These are phyloP conservation scores for Pholiota adiposa DNA, from an alignment of 1,284 basidiomycete genomes.

Conservation along the genomic window DNA sequence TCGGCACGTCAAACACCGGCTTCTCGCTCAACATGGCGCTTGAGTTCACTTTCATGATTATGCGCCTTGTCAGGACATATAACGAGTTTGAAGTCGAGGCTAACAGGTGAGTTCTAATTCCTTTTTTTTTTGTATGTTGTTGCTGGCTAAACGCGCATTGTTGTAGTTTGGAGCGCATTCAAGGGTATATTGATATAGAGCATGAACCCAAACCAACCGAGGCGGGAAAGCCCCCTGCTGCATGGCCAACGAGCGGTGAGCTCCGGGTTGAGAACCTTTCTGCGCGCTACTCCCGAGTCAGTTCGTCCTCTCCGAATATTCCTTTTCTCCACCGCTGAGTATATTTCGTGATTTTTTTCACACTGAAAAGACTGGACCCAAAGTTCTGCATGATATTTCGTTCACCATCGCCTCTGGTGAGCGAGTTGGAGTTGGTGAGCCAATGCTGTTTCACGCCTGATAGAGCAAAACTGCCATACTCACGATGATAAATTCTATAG, in stretches of 20 bases:
- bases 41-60: slow-evolving; percentile 45
- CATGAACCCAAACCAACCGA: slow-evolving; percentile 62
- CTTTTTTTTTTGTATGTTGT: slow-evolving; percentile 49
- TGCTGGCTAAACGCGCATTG: slow-evolving; percentile 26
- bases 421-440: slow-evolving; percentile 61
- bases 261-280: slow-evolving; percentile 64
- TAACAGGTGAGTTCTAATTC: slow-evolving; percentile 40
- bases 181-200: slow-evolving; percentile 71
- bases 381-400: slow-evolving; percentile 56
- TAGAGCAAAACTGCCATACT: neutral
- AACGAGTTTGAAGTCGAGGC: slow-evolving; percentile 44
- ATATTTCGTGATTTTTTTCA: slow-evolving; percentile 13
- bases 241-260: slow-evolving; percentile 81
- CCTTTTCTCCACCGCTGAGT: no score
- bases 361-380: slow-evolving; percentile 35
- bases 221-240: slow-evolving; percentile 49
- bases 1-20: slow-evolving; percentile 52
- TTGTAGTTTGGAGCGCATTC: slow-evolving; percentile 73
- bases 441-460: neutral
- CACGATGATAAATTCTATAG: slow-evolving; percentile 29
- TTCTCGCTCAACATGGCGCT: slow-evolving; percentile 60
- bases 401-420: slow-evolving; percentile 62
- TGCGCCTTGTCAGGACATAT: slow-evolving; percentile 43
- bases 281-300: slow-evolving; percentile 54
- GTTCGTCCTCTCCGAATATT: no score